Conservation (phyloP, 78 protist genomes). For the Mastigamoeba balamuthi region DNA sequence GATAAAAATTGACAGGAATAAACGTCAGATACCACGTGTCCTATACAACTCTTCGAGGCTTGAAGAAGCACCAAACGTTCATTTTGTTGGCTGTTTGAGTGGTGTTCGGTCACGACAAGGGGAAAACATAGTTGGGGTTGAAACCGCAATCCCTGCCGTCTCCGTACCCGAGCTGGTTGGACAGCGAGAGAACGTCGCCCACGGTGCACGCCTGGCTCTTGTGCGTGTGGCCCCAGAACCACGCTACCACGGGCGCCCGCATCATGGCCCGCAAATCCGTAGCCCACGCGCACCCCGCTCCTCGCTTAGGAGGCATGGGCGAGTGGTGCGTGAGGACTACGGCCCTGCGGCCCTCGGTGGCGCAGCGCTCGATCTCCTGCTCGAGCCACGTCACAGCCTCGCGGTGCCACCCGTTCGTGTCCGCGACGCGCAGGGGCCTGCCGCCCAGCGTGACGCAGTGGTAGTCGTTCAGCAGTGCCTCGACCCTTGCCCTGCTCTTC, state of each 20-base stretch:
- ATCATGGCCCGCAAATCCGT: background rate
- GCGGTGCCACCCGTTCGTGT: background rate
- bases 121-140: too few species aligned
- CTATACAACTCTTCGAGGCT: too few species aligned
- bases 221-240: background rate
- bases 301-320: background rate
- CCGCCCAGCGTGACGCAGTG: too few species aligned
- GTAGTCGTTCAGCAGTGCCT: too few species aligned
- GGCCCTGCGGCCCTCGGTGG: background rate
- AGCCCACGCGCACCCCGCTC: background rate
- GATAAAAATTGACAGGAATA: too few species aligned
- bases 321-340: background rate
- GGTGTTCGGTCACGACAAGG: too few species aligned
- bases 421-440: background rate
- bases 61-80: too few species aligned
- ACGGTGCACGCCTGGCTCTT: background rate
- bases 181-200: background rate
- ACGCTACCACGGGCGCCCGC: background rate
- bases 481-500: too few species aligned
- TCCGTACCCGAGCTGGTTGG: too few species aligned
- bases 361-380: background rate
- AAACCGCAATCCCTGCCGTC: too few species aligned
- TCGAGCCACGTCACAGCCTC: background rate
- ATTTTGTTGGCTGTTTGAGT: too few species aligned
- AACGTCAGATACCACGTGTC: too few species aligned